Base-by-base conservation (phyloP, 768 basidiomycete genomes). In the Albatrellus ellisii region DNA sequence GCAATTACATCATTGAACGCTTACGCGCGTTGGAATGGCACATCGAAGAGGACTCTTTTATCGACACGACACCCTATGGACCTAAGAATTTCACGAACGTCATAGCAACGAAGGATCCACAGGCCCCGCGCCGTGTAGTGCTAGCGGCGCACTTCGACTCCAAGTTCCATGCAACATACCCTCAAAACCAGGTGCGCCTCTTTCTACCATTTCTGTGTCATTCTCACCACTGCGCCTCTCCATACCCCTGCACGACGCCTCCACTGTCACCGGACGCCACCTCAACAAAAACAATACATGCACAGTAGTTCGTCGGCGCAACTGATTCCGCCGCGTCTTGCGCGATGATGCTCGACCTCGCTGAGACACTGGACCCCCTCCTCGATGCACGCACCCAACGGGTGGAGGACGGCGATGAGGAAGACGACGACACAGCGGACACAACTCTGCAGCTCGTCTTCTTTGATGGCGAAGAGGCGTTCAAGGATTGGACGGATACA, bases 381-480 rank as follows among this genome's bases (percentile, higher is more conserved):
- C 60, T 98, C 14, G 69, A 82, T 26, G 63, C 67, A 10, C 70
- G 81, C 18, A 62, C 69, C 0, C 55, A 38, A 35, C 25, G 43
- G 4, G 34, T 65, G 12, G 75, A 76, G 41, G 76, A 78, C 10
- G 35, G 24, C 17, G 12, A 17, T 20, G 35, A 36, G 5, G 29
- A 32, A 14, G 86, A 81, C 15, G 86, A 87, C 32, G 83, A 88
- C 41, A 63, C 79, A 11, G 75, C 75, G 0, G 82, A 86, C 43
- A 88, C 84, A 15, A 94, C 92, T 3, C 60, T 99, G 7, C 90
- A 95, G 56, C 65, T 98, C 7, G 69, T 99, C 8, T 94, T 98
- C 57, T 94, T 99, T 45, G 95, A 99, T 53, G 95, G 95, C 2
- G 95, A 99, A 61, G 95, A 98, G 60, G 95, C 95, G 0, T 97